phyloP scores from a whole-genome alignment of 2,329 filamentous ascomycete species.

The Coleophoma eucalyptorum region DNA sequence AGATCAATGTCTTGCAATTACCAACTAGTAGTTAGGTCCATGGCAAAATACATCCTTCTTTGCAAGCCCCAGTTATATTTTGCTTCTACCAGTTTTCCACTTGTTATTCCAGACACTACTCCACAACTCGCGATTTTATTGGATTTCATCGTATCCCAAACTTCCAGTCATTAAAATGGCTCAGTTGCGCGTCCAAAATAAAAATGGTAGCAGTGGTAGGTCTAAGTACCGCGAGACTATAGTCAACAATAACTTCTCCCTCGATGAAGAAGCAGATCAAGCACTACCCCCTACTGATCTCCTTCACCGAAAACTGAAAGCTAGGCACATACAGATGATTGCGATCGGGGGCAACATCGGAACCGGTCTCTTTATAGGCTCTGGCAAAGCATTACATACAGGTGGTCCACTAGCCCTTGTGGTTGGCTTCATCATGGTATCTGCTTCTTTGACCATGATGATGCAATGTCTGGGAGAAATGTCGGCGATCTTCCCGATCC shows the following conservation, averaged over 20 bases:
- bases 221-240: not conserved
- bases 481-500: slow-evolving; percentile 38
- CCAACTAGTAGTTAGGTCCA: too few relatives aligned
- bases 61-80: too few relatives aligned
- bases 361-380: slow-evolving; percentile 34
- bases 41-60: too few relatives aligned
- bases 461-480: slow-evolving; percentile 67
- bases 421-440: slow-evolving; percentile 60
- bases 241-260: not conserved
- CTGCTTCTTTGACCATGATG: slow-evolving; percentile 10
- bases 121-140: too few relatives aligned
- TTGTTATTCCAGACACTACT: too few relatives aligned
- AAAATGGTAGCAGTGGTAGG: not conserved
- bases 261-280: not conserved
- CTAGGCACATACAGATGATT: slow-evolving; percentile 8
- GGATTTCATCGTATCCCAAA: too few relatives aligned
- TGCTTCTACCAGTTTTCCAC: too few relatives aligned
- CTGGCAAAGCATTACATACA: slow-evolving; percentile 49
- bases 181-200: too few relatives aligned
- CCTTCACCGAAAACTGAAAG: slow-evolving; percentile 2
- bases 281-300: not conserved
- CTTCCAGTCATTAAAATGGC: too few relatives aligned
- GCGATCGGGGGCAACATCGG: slow-evolving; percentile 34
- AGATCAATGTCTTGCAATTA: too few relatives aligned
- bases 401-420: slow-evolving; percentile 60